phyloP scores from a whole-genome alignment of 2,329 filamentous ascomycete genomes.

The Aspergillus persii region DNA sequence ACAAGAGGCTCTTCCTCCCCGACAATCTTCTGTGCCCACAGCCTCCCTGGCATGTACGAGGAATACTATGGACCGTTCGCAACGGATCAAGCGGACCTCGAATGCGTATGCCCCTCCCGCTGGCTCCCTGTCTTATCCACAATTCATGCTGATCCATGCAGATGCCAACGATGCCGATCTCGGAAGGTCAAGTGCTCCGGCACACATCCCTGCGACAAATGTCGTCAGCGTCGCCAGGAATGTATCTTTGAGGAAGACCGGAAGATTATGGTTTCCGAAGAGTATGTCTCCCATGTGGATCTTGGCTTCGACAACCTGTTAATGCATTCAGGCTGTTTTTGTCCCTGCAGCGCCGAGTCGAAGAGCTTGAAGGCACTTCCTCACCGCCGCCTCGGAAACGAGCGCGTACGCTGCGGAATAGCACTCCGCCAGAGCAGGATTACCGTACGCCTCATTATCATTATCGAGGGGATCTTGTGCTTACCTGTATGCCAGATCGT shows the following conservation, averaged over 20 bases:
- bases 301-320: neutral
- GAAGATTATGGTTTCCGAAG: slow-evolving; percentile 46
- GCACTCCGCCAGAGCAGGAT: neutral
- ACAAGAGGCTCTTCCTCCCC: neutral
- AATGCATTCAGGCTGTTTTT: slow-evolving; percentile 12
- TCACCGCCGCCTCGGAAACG: slow-evolving; percentile 17
- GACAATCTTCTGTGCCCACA: neutral
- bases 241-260: slow-evolving; percentile 43
- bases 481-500: neutral
- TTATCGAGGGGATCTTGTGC: neutral
- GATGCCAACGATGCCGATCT: slow-evolving; percentile 38
- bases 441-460: neutral
- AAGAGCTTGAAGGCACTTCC: slow-evolving; percentile 12
- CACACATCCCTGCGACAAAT: slow-evolving; percentile 36
- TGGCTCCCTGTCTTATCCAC: neutral
- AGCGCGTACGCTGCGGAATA: slow-evolving; percentile 1
- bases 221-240: slow-evolving; percentile 33
- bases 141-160: slow-evolving; percentile 9
- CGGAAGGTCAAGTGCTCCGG: slow-evolving; percentile 42
- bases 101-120: slow-evolving; percentile 17
- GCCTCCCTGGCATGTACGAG: neutral
- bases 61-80: slow-evolving; percentile 11
- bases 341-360: slow-evolving; percentile 17
- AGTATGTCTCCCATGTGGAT: slow-evolving; percentile 21
- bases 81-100: slow-evolving; percentile 17